Percentiles rank a stretch among this genome's conserved stretches.
These are phyloP conservation scores for Saccharomyces jurei DNA, from an alignment of 805 yeast species.

Conservation along the genomic window DNA sequence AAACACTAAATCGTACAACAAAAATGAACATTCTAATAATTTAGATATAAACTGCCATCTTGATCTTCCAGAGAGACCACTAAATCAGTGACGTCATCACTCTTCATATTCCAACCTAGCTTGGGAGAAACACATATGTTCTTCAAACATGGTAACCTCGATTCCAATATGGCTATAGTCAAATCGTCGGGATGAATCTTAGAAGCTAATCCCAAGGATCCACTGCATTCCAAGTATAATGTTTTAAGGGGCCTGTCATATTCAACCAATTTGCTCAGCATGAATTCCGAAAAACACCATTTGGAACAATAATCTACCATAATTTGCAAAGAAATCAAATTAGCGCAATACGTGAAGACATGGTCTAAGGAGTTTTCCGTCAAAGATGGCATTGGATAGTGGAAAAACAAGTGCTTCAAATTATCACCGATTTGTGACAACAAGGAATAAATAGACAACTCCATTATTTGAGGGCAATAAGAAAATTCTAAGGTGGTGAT, in stretches of 20 bases:
- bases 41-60: slow-evolving; percentile 66
- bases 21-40: slow-evolving; percentile 20
- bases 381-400: slow-evolving; percentile 84
- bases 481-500: slow-evolving; percentile 69
- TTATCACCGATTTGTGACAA: slow-evolving; percentile 58
- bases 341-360: slow-evolving; percentile 70
- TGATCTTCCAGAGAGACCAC: slow-evolving; percentile 64
- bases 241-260: slow-evolving; percentile 38
- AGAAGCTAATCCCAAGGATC: slow-evolving; percentile 73
- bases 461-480: slow-evolving; percentile 75
- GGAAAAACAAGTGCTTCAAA: slow-evolving; percentile 54
- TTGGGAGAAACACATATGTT: slow-evolving; percentile 62
- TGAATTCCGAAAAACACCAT: slow-evolving; percentile 43
- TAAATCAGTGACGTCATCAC: slow-evolving; percentile 54
- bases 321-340: slow-evolving; percentile 51
- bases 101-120: slow-evolving; percentile 75
- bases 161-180: slow-evolving; percentile 74
- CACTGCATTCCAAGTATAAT: slow-evolving; percentile 73
- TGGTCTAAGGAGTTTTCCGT: slow-evolving; percentile 62
- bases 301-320: slow-evolving; percentile 69
- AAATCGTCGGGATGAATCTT: slow-evolving; percentile 85
- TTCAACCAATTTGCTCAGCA: slow-evolving; percentile 28
- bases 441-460: slow-evolving; percentile 54
- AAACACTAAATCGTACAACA: background rate
- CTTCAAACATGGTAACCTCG: slow-evolving; percentile 59